These are phyloP conservation scores for Sophora flavescens DNA, from an alignment of 306 rosid species.

Conservation along the genomic window DNA sequence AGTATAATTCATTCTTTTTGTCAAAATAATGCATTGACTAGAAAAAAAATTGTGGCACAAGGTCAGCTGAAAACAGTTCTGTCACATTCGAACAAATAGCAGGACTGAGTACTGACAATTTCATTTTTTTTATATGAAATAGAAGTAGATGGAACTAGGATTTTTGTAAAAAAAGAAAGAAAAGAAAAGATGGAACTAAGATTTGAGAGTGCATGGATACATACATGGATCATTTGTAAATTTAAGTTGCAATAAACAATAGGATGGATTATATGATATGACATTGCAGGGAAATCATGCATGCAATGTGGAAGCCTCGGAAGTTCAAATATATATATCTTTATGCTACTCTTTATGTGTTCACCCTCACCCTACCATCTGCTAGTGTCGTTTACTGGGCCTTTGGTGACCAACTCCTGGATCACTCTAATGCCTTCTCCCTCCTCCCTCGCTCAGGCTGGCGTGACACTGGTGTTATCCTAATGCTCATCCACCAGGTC, in stretches of 20 bases:
- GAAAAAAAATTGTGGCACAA: not conserved
- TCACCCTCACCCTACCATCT: constrained; percentile 84
- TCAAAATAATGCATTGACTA: not conserved
- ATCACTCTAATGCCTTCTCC: constrained; percentile 84
- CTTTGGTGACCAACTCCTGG: constrained; percentile 79
- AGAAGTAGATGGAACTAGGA: constrained; percentile 3
- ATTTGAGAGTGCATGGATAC: not conserved
- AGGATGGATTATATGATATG: not conserved
- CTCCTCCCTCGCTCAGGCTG: constrained; percentile 75
- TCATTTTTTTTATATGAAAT: not conserved
- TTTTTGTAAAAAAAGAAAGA: too few relatives aligned
- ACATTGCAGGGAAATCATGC: constrained; percentile 80
- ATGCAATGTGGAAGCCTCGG: constrained; percentile 97
- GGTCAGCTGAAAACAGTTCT: not conserved
- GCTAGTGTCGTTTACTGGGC: constrained; percentile 88
- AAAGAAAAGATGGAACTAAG: too few relatives aligned
- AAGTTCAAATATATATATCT: constrained; percentile 79
- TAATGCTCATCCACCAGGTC: constrained; percentile 95
- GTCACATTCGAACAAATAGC: not conserved
- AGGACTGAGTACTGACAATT: not conserved
- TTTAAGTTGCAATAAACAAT: constrained; percentile 1
- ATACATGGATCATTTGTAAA: not conserved
- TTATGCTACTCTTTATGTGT: constrained; percentile 78
- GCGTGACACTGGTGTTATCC: constrained; percentile 74
- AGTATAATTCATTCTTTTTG: not conserved